These are phyloP conservation scores for Epichloe scottii DNA, from an alignment of 2,329 filamentous ascomycete species.

Conservation along the genomic window DNA sequence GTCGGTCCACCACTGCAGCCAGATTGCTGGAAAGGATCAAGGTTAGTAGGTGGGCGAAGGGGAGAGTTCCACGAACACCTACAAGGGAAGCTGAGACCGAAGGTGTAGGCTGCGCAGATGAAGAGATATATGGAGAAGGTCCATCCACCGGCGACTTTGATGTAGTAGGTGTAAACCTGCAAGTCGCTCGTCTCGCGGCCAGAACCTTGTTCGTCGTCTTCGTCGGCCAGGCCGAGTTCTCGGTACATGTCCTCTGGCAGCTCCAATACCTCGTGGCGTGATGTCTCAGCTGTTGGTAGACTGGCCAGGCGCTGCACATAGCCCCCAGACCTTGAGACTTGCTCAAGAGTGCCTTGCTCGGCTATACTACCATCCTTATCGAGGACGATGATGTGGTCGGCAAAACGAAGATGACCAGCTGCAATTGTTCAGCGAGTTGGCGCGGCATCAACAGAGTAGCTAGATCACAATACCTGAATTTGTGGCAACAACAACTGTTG, in stretches of 20 bases:
- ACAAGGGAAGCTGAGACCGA: constrained; percentile 12
- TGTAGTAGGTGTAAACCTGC: constrained; percentile 11
- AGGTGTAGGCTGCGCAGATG: constrained; percentile 10
- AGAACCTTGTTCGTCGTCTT: constrained; percentile 6
- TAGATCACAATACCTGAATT: constrained; percentile 11
- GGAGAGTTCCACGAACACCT: not conserved
- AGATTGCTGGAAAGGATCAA: constrained; percentile 8
- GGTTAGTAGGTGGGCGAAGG: not conserved
- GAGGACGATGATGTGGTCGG: constrained; percentile 14
- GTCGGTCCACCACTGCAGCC: constrained; percentile 16
- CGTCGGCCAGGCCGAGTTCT: constrained; percentile 9
- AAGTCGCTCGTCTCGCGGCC: constrained; percentile 9
- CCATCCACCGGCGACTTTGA: constrained; percentile 9
- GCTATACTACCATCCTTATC: constrained; percentile 11
- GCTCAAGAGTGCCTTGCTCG: constrained; percentile 11
- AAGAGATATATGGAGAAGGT: constrained; percentile 8
- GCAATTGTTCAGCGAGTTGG: not conserved
- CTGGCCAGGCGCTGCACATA: constrained; percentile 4
- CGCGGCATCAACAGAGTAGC: not conserved
- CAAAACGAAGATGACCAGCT: constrained; percentile 13
- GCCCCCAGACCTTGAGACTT: constrained; percentile 3
- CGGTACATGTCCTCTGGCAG: constrained; percentile 9
- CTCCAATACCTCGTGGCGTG: constrained; percentile 4
- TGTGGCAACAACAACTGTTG: constrained; percentile 17
- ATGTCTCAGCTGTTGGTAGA: not conserved